phyloP scores from a whole-genome alignment of 805 yeast species.

The Wickerhamomyces hampshirensis region DNA sequence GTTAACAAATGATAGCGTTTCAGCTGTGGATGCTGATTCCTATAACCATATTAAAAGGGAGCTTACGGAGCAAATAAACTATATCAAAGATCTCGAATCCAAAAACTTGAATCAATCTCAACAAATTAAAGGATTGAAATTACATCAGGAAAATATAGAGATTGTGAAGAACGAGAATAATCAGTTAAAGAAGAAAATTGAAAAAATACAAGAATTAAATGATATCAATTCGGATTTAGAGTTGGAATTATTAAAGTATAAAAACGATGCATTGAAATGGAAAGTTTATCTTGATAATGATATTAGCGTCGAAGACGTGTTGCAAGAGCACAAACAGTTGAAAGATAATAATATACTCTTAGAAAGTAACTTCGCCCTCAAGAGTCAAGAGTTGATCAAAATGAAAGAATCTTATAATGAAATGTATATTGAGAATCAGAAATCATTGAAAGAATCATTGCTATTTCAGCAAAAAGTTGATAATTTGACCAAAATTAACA shows the following conservation, averaged over 20 bases:
- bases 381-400: slow-evolving; percentile 23
- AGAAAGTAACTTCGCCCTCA: slow-evolving; percentile 25
- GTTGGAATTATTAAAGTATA: slow-evolving; percentile 43
- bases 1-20: slow-evolving; percentile 25
- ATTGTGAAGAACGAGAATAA: slow-evolving; percentile 52
- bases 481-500: slow-evolving; percentile 28
- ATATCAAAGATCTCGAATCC: slow-evolving; percentile 44
- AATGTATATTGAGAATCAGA: slow-evolving; percentile 35
- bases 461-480: slow-evolving; percentile 23
- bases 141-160: slow-evolving; percentile 42
- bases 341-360: slow-evolving; percentile 36
- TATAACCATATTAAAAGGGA: slow-evolving; percentile 18
- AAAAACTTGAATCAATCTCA: slow-evolving; percentile 49
- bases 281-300: slow-evolving; percentile 34
- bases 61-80: slow-evolving; percentile 38
- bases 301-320: slow-evolving; percentile 27
- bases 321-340: slow-evolving; percentile 35
- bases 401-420: slow-evolving; percentile 28
- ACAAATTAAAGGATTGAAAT: slow-evolving; percentile 44
- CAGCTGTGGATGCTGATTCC: slow-evolving; percentile 27
- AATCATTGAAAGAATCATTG: slow-evolving; percentile 23
- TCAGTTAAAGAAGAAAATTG: slow-evolving; percentile 35
- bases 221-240: slow-evolving; percentile 43
- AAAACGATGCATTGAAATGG: slow-evolving; percentile 45
- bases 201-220: slow-evolving; percentile 36